phyloP scores from a whole-genome alignment of 2,329 filamentous ascomycete species.

The Fusarium devonianum region DNA sequence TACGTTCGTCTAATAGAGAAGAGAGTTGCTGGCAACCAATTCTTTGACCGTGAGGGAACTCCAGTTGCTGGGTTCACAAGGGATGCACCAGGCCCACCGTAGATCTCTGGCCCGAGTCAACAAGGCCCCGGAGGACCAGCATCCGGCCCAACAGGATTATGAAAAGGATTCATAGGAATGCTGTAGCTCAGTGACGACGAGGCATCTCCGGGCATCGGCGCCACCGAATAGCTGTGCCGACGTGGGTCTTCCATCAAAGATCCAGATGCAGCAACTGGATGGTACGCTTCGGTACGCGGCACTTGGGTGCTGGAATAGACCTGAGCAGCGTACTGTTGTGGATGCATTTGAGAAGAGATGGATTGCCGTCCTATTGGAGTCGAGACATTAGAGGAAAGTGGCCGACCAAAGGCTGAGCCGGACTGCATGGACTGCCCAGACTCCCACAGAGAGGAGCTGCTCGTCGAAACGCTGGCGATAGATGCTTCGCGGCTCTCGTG shows the following conservation, averaged over 20 bases:
- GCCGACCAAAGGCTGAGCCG: constrained; percentile 39
- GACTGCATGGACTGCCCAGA: constrained; percentile 38
- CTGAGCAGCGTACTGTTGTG: constrained; percentile 35
- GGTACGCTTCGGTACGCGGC: constrained; percentile 34
- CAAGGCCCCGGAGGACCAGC: constrained; percentile 34
- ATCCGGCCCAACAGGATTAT: constrained; percentile 26
- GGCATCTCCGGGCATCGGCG: constrained; percentile 29
- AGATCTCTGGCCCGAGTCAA: constrained; percentile 30
- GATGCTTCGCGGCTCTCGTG: constrained; percentile 47
- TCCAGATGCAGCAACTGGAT: constrained; percentile 27
- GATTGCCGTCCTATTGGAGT: constrained; percentile 32
- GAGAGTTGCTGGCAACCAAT: neutral
- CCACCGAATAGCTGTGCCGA: constrained; percentile 38
- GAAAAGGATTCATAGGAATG: constrained; percentile 38
- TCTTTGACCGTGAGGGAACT: constrained; percentile 1
- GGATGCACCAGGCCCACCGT: constrained; percentile 10
- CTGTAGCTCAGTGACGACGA: constrained; percentile 37
- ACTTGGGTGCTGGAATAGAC: constrained; percentile 32
- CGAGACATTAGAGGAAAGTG: constrained; percentile 36
- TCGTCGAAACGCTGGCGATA: constrained; percentile 45
- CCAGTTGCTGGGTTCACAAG: constrained; percentile 1
- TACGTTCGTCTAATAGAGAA: too few relatives aligned
- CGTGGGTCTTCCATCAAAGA: constrained; percentile 38
- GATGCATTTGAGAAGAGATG: constrained; percentile 33
- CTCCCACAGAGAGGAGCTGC: constrained; percentile 46